Base-by-base conservation (phyloP, 2,329 filamentous ascomycete species). In the Hirsutella minnesotensis region DNA sequence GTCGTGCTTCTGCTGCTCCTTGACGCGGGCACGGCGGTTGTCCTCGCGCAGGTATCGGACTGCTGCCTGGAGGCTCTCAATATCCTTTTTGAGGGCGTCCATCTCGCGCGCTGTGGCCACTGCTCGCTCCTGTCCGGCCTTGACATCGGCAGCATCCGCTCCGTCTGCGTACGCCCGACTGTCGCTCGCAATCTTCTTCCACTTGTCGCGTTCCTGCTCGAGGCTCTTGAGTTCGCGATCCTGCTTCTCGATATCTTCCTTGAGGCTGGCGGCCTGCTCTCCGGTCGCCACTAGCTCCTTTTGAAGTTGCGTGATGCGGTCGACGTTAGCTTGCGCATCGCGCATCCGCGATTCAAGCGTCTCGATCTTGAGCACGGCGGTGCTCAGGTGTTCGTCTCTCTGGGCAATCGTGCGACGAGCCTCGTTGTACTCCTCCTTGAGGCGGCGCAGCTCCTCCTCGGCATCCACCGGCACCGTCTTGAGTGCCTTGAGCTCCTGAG, bases 341-440 rank as follows among this genome's bases (percentile, higher is more conserved):
- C 81, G 79, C 81, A 92, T 89, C 44, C 86, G 75, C 8, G 86
- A 85, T 60, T 94, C 86, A 31, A 96, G 78, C 34, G 92, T 86
- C 62, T 95, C 90, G 51, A 95, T 94, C 61, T 92, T 89, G 51
- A 95, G 83, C n/a, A 82, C 77, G 20, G 86, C 75, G 45, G 94
- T 90, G 60, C 94, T 88, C 41, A 94, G 77, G 30, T 82, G 81
- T 58, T 89, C 85, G 50, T 95, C 86, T 48, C 82, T 80, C 49
- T 81, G 74, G 1, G 82, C 79, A 44, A 87, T 73, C 3, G 76
- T 72, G 43, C 82, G 79, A 3, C 85, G 82, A 18, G 83, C 80
- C 55, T 90, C 86, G 50, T 81, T 79, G 50, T 92, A 76, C 51
- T 90, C 83, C 42, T 89, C 85, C 53, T 82, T 86, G 44, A 95